Evolutionary conservation across 2,329 filamentous ascomycete genomes (phyloP), one percentile per base, ranked within the genome.

Genomic region (Aspergillus sp.): DNA sequence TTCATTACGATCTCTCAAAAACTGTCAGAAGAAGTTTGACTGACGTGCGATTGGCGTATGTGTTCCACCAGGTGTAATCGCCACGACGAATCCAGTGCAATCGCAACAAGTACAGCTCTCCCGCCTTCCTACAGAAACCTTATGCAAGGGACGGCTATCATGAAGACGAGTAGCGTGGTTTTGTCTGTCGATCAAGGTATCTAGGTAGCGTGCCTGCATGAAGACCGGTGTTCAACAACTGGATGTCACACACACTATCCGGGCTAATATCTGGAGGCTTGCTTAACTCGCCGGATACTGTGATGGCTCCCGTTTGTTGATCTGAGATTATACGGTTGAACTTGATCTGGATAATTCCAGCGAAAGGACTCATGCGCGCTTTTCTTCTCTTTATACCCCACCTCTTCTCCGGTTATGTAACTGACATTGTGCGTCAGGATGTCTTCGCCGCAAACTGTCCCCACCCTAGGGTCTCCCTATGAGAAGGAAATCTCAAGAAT

Each of bases 281-380:
- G 25, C 41, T 25, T 23, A 41, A 17, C 15, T 15, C 41, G 5
- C 53, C 39, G 45, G 53, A 55, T 32, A 45, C 17, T 57, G 54
- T 54, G 60, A 43, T 60, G 54, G 28, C 52, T 51, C 47, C 60
- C 54, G 58, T 62, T 36, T 61, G 69, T 67, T 69, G 74, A 76
- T 77, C 75, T 78, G 75, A 78, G 75, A 78, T 70, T 66, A 78
- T 76, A 78, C 75, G 75, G 75, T 78, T 76, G 70, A 76, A 77
- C 75, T 77, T 77, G 75, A 77, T 76, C 74, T 77, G 75, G 75
- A 73, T 75, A 77, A 78, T 75, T 74, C 75, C 75, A 78, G 75
- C 75, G 75, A 77, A 78, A 78, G 75, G 68, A 78, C 74, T 77
- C 72, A 76, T 78, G 74, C 75, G 63, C 67, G 70, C 68, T 70